Conservation (phyloP, 805 yeast species). For the Cyberlindnera maritima region DNA sequence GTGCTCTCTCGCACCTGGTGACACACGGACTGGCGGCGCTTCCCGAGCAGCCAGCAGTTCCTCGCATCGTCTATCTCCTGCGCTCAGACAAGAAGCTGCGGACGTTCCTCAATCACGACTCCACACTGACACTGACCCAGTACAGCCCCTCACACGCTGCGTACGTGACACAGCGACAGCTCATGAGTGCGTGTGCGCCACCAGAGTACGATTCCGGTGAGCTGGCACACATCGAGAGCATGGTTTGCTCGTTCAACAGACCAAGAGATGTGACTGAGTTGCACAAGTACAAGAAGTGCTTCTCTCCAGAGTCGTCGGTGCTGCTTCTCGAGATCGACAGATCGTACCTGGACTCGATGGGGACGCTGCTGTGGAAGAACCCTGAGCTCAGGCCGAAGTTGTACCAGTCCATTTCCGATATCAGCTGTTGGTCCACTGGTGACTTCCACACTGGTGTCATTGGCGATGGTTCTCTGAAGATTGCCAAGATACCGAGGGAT, state of each 20-base stretch:
- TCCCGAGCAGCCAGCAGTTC: slow-evolving; percentile 35
- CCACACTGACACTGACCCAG: slow-evolving; percentile 31
- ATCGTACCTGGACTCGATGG: slow-evolving; percentile 42
- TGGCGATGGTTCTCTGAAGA: slow-evolving; percentile 51
- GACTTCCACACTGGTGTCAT: slow-evolving; percentile 46
- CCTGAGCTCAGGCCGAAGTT: slow-evolving; percentile 48
- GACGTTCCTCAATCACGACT: slow-evolving; percentile 39
- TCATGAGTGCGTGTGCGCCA: slow-evolving; percentile 26
- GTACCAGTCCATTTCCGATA: slow-evolving; percentile 48
- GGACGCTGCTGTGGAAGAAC: slow-evolving; percentile 52
- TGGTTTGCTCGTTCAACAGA: slow-evolving; percentile 18
- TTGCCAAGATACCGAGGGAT: slow-evolving; percentile 46
- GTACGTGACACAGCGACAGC: slow-evolving; percentile 10
- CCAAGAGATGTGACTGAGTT: slow-evolving; percentile 18
- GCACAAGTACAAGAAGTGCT: slow-evolving; percentile 18
- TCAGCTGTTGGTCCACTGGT: slow-evolving; percentile 53
- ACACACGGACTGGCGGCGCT: slow-evolving; percentile 39
- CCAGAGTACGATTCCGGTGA: slow-evolving; percentile 25
- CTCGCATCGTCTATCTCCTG: slow-evolving; percentile 41
- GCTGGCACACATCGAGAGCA: slow-evolving; percentile 19
- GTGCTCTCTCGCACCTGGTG: slow-evolving; percentile 37
- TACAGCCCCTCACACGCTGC: slow-evolving; percentile 4
- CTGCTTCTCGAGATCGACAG: slow-evolving; percentile 74
- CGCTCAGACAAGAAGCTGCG: slow-evolving; percentile 40
- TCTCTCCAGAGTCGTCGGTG: slow-evolving; percentile 47